Conservation (phyloP, 257 asterid genomes). For the Plantago ovata region DNA sequence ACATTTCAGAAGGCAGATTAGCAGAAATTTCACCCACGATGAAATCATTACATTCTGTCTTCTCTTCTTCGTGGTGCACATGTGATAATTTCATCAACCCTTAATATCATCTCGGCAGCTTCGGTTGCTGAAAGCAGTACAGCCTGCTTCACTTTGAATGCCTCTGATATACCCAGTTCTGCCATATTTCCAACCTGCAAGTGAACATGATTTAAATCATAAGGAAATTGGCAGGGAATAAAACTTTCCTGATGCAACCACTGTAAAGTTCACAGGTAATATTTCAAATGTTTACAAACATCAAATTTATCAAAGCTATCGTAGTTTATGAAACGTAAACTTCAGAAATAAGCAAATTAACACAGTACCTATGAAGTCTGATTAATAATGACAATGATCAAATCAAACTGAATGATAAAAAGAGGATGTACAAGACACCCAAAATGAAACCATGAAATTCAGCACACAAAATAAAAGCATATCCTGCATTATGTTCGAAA, state of each 20-base stretch:
- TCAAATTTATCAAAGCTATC: too few relatives aligned
- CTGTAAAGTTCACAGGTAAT: too few relatives aligned
- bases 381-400: too few relatives aligned
- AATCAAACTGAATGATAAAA: too few relatives aligned
- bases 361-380: too few relatives aligned
- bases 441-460: too few relatives aligned
- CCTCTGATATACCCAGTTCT: constrained; percentile 67
- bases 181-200: constrained; percentile 81
- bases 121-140: constrained; percentile 88
- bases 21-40: constrained; percentile 5
- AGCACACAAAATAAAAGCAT: too few relatives aligned
- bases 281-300: too few relatives aligned
- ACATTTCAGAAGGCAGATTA: too few relatives aligned
- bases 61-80: constrained; percentile 85
- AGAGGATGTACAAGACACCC: too few relatives aligned
- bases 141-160: constrained; percentile 89
- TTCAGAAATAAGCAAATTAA: too few relatives aligned
- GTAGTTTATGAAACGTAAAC: too few relatives aligned
- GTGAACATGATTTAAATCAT: background rate
- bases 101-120: constrained; percentile 85
- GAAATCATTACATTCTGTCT: constrained; percentile 57
- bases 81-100: constrained; percentile 84
- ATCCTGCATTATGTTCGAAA: background rate
- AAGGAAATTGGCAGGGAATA: background rate
- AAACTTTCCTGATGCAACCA: background rate